phyloP scores from a whole-genome alignment of 2,329 filamentous ascomycete genomes.

The Xylaria sp. region DNA sequence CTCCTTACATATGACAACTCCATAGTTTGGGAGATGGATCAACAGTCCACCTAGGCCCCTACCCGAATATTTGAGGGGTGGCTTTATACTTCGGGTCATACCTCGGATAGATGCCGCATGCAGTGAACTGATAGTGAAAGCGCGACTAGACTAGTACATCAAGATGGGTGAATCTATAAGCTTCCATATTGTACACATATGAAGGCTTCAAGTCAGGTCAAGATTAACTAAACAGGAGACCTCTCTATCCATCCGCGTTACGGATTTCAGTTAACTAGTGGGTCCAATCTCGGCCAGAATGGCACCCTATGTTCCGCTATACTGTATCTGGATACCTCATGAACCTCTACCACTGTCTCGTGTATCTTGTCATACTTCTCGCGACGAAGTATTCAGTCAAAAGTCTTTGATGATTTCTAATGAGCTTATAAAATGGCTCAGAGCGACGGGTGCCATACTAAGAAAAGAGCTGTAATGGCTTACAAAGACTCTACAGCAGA shows the following conservation, averaged over 20 bases:
- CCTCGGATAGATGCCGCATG: background rate
- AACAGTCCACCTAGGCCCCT: constrained; percentile 18
- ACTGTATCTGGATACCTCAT: background rate
- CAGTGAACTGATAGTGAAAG: background rate
- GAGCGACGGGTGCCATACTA: constrained; percentile 23
- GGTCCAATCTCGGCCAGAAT: background rate
- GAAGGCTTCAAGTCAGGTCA: background rate
- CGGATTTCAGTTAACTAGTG: background rate
- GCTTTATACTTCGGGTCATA: constrained; percentile 27
- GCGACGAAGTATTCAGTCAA: background rate
- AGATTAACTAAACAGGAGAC: background rate
- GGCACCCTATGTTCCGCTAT: constrained; percentile 5
- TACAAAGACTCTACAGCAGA: background rate
- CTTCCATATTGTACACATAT: background rate
- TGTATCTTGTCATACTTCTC: background rate
- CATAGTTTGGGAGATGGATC: constrained; percentile 24
- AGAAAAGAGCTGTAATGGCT: background rate
- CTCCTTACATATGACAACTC: constrained; percentile 31
- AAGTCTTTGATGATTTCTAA: background rate
- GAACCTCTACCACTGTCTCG: background rate
- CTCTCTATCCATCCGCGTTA: background rate
- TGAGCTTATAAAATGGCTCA: background rate
- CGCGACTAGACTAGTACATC: background rate
- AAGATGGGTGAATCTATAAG: background rate
- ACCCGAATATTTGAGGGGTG: background rate